Conservation (phyloP, 352 stramenopile species). For the Phytophthora meadii region DNA sequence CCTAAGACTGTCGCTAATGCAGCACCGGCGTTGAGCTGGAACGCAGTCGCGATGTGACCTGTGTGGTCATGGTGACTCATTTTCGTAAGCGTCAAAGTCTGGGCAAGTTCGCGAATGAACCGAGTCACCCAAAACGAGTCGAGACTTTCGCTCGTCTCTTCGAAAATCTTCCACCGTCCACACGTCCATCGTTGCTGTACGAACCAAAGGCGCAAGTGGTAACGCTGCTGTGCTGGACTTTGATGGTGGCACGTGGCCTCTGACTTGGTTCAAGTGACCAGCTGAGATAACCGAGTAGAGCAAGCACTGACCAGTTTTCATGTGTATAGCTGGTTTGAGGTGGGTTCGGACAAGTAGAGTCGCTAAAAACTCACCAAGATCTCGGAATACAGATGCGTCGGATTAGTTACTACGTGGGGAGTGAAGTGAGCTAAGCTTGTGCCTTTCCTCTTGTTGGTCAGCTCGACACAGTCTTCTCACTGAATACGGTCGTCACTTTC, state of each 20-base stretch:
- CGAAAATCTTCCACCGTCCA: constrained; percentile 6
- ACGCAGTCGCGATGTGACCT: constrained; percentile 20
- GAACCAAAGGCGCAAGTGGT: constrained; percentile 16
- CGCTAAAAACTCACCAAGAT: too few relatives aligned
- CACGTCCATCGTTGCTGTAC: constrained; percentile 2
- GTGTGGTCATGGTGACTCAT: constrained; percentile 6
- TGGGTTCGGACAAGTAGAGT: constrained; percentile 6
- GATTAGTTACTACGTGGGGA: neutral
- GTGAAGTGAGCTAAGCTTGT: neutral
- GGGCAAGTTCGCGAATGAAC: constrained; percentile 18
- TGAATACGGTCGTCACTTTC: too few relatives aligned
- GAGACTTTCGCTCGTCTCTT: constrained; percentile 6
- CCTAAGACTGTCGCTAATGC: constrained; percentile 63
- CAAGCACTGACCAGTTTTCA: neutral
- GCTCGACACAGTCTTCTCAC: too few relatives aligned
- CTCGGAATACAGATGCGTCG: neutral
- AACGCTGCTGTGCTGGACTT: constrained; percentile 23
- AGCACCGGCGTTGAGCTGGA: constrained; percentile 54
- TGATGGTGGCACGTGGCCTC: neutral
- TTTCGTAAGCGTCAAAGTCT: neutral
- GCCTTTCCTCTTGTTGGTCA: neutral
- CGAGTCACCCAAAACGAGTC: constrained; percentile 1
- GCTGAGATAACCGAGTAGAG: constrained; percentile 4
- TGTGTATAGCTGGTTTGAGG: neutral
- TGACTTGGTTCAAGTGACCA: constrained; percentile 28